A percentile compares a stretch with the other conserved stretches of the same genome.
Evolutionary conservation across 345 rosid species (phyloP).

Genomic region (Eucalyptus urophylla): DNA sequence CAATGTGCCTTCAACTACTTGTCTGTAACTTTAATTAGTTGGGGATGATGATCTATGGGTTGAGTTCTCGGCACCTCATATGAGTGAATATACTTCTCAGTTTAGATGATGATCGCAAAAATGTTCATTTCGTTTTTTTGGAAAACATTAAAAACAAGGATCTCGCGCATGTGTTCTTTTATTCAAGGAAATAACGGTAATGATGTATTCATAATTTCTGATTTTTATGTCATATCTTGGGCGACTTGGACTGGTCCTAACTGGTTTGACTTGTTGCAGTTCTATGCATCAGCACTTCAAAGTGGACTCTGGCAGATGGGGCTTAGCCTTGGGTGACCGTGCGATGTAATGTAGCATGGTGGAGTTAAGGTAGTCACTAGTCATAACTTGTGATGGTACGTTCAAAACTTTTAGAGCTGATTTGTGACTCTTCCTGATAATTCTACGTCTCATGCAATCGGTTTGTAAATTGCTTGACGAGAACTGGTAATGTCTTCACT

Average conservation of each 20-base stretch:
- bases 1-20: background rate
- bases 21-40: background rate
- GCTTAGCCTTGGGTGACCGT: constrained; percentile 7
- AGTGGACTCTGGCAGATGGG: constrained; percentile 72
- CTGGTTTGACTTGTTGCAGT: constrained; percentile 31
- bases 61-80: background rate
- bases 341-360: background rate
- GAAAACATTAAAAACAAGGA: no score
- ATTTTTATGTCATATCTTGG: background rate
- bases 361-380: background rate
- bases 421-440: background rate
- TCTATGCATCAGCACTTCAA: constrained; percentile 83
- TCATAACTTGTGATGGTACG: background rate
- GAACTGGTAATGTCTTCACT: background rate
- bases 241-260: background rate
- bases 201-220: background rate
- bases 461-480: background rate
- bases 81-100: background rate
- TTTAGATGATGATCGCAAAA: no score
- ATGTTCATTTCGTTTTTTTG: no score
- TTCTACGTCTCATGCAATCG: background rate
- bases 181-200: constrained; percentile 89
- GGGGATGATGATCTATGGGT: background rate
- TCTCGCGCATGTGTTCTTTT: constrained; percentile 9
- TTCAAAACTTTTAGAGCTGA: background rate